These are phyloP conservation scores for Tricholoma sp. DNA, from an alignment of 768 basidiomycete genomes.

Conservation along the genomic window DNA sequence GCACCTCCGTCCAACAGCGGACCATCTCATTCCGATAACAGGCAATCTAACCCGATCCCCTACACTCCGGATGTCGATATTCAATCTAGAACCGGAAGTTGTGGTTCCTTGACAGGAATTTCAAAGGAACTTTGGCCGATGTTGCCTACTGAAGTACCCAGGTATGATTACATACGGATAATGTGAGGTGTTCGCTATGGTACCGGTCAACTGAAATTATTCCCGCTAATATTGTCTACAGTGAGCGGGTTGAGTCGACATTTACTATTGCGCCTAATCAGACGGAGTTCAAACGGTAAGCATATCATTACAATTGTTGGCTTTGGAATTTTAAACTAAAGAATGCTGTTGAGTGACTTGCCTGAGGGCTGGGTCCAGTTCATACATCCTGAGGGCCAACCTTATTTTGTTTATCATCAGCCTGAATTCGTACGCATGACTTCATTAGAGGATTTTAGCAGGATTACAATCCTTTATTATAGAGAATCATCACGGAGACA, in stretches of 20 bases:
- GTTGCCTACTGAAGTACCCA: background rate
- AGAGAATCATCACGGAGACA: conserved; percentile 39
- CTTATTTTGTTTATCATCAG: conserved; percentile 21
- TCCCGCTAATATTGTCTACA: background rate
- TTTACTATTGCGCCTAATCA: background rate
- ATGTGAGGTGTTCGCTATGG: background rate
- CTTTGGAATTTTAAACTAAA: background rate
- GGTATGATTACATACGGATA: background rate
- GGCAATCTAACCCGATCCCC: background rate
- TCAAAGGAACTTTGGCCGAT: background rate
- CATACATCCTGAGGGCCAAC: conserved; percentile 26
- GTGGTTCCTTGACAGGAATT: background rate
- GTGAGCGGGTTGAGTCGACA: background rate
- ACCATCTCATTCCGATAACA: background rate
- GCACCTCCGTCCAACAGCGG: background rate
- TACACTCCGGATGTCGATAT: background rate
- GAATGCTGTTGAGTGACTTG: background rate
- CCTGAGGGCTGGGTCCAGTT: conserved; percentile 22
- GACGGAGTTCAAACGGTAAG: background rate
- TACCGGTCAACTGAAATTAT: background rate
- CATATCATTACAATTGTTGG: background rate
- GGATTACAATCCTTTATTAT: background rate
- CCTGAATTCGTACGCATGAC: conserved; percentile 20
- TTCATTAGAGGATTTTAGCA: background rate
- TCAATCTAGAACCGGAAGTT: background rate